Conservation (phyloP, 2,329 filamentous ascomycete genomes). For the Tolypocladium capitatum region DNA sequence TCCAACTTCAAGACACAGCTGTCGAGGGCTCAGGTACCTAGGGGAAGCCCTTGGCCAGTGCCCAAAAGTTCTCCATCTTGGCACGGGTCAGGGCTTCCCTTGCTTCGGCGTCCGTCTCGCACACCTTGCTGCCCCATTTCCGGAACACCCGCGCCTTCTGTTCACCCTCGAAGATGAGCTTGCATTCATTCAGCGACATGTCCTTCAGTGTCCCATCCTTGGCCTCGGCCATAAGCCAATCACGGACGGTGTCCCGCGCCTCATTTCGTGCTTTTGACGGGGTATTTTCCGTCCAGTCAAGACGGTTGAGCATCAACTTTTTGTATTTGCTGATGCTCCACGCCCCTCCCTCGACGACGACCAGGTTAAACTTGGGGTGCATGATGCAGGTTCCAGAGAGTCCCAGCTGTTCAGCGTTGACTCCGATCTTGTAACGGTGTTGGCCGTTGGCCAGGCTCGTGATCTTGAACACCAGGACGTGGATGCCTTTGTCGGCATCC, state of each 20-base stretch:
- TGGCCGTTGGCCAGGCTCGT: conserved; percentile 81
- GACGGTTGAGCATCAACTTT: conserved; percentile 85
- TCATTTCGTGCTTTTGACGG: conserved; percentile 50
- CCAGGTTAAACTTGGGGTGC: conserved; percentile 75
- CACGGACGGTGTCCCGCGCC: conserved; percentile 48
- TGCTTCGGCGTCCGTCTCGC: conserved; percentile 82
- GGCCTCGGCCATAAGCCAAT: conserved; percentile 71
- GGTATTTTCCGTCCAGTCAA: conserved; percentile 87
- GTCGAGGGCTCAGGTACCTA: not conserved
- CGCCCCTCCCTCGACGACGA: conserved; percentile 83
- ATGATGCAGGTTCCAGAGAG: conserved; percentile 86
- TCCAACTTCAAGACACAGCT: not conserved
- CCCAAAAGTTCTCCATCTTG: conserved; percentile 96
- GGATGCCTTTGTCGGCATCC: conserved; percentile 76
- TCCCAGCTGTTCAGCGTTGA: conserved; percentile 79
- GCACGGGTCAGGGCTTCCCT: conserved; percentile 64
- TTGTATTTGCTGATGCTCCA: conserved; percentile 76
- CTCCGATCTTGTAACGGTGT: conserved; percentile 83
- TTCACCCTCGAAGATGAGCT: conserved; percentile 82
- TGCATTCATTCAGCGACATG: conserved; percentile 68
- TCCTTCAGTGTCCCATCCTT: conserved; percentile 70
- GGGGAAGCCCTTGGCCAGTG: conserved; percentile 55
- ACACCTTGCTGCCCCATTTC: conserved; percentile 82
- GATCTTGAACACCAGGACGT: conserved; percentile 79
- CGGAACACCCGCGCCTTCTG: conserved; percentile 67